phyloP scores from a whole-genome alignment of 192 early-diverging fungal genomes.

The Globomyces pollinis-pini region DNA sequence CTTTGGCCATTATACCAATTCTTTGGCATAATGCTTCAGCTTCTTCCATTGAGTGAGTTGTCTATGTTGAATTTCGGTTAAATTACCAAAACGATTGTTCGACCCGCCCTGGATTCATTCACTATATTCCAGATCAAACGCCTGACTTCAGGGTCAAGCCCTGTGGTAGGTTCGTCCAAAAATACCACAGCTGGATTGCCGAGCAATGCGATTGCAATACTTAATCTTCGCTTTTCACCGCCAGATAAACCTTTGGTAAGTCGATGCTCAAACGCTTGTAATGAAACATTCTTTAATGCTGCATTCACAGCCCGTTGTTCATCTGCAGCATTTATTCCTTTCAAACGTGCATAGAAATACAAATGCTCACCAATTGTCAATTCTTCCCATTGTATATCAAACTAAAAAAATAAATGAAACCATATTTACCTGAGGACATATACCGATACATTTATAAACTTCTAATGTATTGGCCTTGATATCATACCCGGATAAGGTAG shows the following conservation, averaged over 20 bases:
- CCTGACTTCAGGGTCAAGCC: conserved; percentile 66
- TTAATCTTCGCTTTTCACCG: conserved; percentile 68
- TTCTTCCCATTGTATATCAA: conserved; percentile 68
- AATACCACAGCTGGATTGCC: conserved; percentile 64
- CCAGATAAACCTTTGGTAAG: conserved; percentile 58
- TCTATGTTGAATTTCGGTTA: conserved; percentile 13
- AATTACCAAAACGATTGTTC: conserved; percentile 57
- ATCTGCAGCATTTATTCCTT: conserved; percentile 43
- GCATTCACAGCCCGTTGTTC: conserved; percentile 37
- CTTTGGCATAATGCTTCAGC: conserved; percentile 64
- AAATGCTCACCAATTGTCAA: conserved; percentile 62
- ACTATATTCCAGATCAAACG: conserved; percentile 69
- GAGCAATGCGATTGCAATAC: conserved; percentile 66
- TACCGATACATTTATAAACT: conserved; percentile 57
- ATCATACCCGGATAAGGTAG: conserved; percentile 49
- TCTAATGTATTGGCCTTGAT: conserved; percentile 39
- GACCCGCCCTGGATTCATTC: conserved; percentile 40
- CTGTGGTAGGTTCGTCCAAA: conserved; percentile 76
- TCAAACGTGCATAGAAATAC: conserved; percentile 63
- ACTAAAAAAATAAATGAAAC: conserved; percentile 18
- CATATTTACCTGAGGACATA: conserved; percentile 78
- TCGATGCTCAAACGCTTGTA: conserved; percentile 47
- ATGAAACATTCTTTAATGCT: conserved; percentile 40
- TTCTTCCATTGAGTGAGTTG: conserved; percentile 75
- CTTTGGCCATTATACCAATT: conserved; percentile 73